Evolutionary conservation across 2,329 filamentous ascomycete genomes (phyloP), one percentile per base, ranked within the genome.

Genomic region (Didymella sp.): DNA sequence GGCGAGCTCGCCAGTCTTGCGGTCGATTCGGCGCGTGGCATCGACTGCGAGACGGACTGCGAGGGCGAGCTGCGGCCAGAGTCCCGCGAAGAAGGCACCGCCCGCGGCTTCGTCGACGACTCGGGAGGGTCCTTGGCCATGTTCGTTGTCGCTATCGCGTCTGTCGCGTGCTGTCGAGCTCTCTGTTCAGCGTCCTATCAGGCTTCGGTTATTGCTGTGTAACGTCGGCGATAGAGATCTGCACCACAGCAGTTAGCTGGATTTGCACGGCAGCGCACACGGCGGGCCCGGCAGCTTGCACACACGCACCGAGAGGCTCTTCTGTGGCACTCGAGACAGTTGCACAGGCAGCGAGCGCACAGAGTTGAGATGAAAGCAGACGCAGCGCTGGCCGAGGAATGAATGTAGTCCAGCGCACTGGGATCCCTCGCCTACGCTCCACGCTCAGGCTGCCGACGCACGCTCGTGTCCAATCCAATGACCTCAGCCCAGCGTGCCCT

Each of bases 1-100:
- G 84, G 83, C 7, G 84, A 85, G 35, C 82, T 25, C 22, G 38
- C 83, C 35, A 85, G 73, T 43, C 83, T 78, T 46, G 81, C 82
- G n/a, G 79, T 84, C 15, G 82, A 83, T 21, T 80, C 78, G 52
- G 83, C 83, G 70, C 82, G 76, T 37, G 77, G 77, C 28, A 79
- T 72, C 21, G 79, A 80, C 25, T 79, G 79, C 41, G 69, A 65
- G 24, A 64, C 40, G 27, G 66, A 61, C 33, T 28, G 53, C 41
- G 53, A 22, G 27, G 71, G 70, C 25, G 73, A 74, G 56, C 62
- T 67, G 11, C 59, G 65, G 30, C 64, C 67, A 17, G 69, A 69
- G 27, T 56, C 58, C 43, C 62, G 60, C 35, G 72, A 67, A 19
- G 68, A 69, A 30, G 73, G 72, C 25, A 74, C 69, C 13, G 69